Base-by-base conservation (phyloP, 208 protist species). In the Tetramitus jugosus region DNA sequence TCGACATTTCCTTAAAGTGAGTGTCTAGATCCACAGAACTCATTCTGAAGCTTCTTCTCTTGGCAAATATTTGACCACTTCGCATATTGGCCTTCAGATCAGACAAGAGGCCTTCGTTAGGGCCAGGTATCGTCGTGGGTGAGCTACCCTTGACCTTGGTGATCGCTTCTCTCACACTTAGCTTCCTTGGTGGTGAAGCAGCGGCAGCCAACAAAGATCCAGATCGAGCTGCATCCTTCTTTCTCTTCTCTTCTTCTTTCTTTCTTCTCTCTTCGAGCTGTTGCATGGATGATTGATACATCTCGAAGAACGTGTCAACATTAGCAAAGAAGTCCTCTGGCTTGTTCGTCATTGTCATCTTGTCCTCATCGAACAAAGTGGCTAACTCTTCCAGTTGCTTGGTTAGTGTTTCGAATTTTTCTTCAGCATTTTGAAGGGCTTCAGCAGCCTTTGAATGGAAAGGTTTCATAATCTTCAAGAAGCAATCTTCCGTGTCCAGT, bases 321-420 rank as follows among this genome's bases (percentile, higher is more conserved):
- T 43, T 52, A 14, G 39, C 31, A 29, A 77, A 77, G 23, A 77
- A 77, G 31, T 77, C 60, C 49, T 77, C 72, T 77, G 72, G 72
- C n/a, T 71, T 71, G 0, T 43, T 23, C 0, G n/a, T 37, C 0
- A 77, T 17, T 0, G 23, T 17, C 10, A 8, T 45, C 14, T 64
- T 64, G 1, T 77, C 72, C 33, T 77, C 72, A 60, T 64, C 72
- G 33, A 60, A 77, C 7, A 77, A 33, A 7, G 23, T 35, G 23
- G 45, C 72, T 14, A 77, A 14, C 33, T 49, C 26, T 35, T 43
- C 43, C 8, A 77, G 17, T n/a, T 29, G 26, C 31, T 42, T 39
- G 26, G 26, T 2, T 49, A 29, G n/a, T 29, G 43, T 68, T 46
- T 64, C 39, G 7, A 37, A 52, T 67, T 49, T 77, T 60, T 77